Percentiles rank a stretch among this genome's conserved stretches.
These are phyloP conservation scores for Pneumocystis sp. DNA, from an alignment of 1,139 yeast species.

Conservation along the genomic window DNA sequence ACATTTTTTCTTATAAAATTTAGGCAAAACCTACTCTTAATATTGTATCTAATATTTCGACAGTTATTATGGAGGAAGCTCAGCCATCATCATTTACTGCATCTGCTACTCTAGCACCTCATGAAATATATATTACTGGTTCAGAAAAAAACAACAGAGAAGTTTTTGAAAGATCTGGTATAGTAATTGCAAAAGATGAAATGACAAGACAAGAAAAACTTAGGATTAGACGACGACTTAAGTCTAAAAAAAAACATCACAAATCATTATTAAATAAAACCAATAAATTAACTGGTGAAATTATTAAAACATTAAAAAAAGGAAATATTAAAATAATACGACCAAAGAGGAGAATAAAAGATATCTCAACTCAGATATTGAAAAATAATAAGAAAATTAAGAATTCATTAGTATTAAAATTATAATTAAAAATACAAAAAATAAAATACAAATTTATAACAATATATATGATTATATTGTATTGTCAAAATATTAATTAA, in stretches of 20 bases:
- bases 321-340: constrained; percentile 28
- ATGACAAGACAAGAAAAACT: constrained; percentile 75
- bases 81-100: constrained; percentile 74
- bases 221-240: constrained; percentile 70
- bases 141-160: constrained; percentile 35
- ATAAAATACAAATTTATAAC: not conserved
- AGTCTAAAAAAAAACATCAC: constrained; percentile 43
- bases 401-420: not conserved
- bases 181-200: constrained; percentile 71
- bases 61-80: constrained; percentile 88
- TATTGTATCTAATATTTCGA: constrained; percentile 64
- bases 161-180: constrained; percentile 63
- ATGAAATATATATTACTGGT: constrained; percentile 64
- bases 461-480: not conserved
- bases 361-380: not conserved
- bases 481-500: not conserved
- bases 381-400: not conserved
- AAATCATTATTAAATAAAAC: constrained; percentile 33
- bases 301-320: constrained; percentile 6
- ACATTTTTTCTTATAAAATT: not conserved
- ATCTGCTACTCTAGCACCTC: constrained; percentile 81
- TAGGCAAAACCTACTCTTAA: constrained; percentile 33
- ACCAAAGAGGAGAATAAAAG: not conserved
- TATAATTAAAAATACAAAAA: not conserved
- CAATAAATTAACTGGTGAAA: constrained; percentile 33